phyloP scores from a whole-genome alignment of 2,329 filamentous ascomycete genomes.

The Zelopaecilomyces penicillatus region DNA sequence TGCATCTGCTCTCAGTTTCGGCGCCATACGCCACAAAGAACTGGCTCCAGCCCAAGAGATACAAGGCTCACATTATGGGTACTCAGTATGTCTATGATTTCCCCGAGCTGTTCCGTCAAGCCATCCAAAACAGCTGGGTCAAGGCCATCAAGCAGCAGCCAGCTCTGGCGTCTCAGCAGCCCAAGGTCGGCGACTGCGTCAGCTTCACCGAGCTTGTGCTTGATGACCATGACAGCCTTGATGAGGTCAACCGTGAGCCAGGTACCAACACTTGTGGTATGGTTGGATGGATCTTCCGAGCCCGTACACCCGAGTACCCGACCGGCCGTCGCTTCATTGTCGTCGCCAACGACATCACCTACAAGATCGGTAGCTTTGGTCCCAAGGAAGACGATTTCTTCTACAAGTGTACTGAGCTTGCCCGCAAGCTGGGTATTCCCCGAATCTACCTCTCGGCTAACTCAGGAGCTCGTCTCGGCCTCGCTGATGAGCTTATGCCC shows the following conservation, averaged over 20 bases:
- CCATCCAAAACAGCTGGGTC: conserved; percentile 90
- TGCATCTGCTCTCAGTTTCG: conserved; percentile 85
- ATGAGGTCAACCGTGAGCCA: conserved; percentile 89
- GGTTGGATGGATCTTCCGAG: conserved; percentile 96
- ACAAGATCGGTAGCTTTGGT: conserved; percentile 96
- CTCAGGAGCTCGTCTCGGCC: conserved; percentile 93
- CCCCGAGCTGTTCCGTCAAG: conserved; percentile 97
- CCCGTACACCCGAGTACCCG: conserved; percentile 91
- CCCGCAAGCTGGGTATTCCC: conserved; percentile 87
- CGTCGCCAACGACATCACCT: conserved; percentile 98
- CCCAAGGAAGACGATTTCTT: conserved; percentile 97
- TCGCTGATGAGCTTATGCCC: conserved; percentile 93
- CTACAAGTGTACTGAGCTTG: conserved; percentile 96
- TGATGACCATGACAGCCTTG: conserved; percentile 84
- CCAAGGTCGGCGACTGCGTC: conserved; percentile 80
- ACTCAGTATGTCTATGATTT: conserved; percentile 99
- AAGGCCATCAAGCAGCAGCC: conserved; percentile 67
- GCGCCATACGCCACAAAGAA: conserved; percentile 97
- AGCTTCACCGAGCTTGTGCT: conserved; percentile 91
- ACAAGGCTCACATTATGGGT: conserved; percentile 98
- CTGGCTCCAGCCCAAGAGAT: conserved; percentile 95
- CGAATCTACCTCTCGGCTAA: conserved; percentile 98
- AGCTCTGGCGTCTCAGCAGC: conserved; percentile 69
- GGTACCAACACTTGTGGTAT: conserved; percentile 95
- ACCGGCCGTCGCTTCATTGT: conserved; percentile 87